Evolutionary conservation across 148 eudicot genomes (phyloP), one percentile per base, ranked within the genome.

Genomic region (Selenicereus undatus): DNA sequence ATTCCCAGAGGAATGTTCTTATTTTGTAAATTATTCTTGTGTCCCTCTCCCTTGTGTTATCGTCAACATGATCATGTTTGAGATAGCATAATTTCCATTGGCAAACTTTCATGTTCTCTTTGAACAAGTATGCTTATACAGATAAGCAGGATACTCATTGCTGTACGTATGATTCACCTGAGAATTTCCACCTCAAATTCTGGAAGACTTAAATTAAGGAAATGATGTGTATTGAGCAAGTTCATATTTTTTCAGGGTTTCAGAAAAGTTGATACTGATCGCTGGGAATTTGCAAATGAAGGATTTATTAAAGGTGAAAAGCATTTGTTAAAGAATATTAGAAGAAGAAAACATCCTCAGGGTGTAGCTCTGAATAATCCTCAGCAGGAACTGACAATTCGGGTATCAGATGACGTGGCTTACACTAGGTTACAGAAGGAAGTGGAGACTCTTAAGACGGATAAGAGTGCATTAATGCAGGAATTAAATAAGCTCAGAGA

Each of bases 241-340:
- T 17, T 76, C 9, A 26, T 72, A 21, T 69, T 17, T 60, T 76
- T 68, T 76, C 95, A 93, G 94, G 98, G 98, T 71, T 94, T 94
- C 85, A 88, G 90, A 75, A 94, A 94, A 87, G 88, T 84, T 7
- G 98, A 91, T 64, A 89, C 93, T 48, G 97, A 92, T 82, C 89
- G 88, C 26, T 94, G 93, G 91, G 91, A 89, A 83, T 94, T 94
- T 68, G 86, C 91, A 24, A 92, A 85, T 68, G 93, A 93, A 73
- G 81, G 86, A 64, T 93, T 93, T 77, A 60, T 91, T 45, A 94
- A 86, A 90, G 98, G 89, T 74, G 88, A 92, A 82, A 92, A 88
- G 81, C 93, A 90, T 79, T 80, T 92, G 64, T 76, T 93, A 76
- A 88, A 88, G 80, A 89, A 78, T 76, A 93, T 93, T 74, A 79